Percentiles rank a stretch among this genome's conserved stretches.
phyloP scores from a whole-genome alignment of 441 rosid species.

The Bruguiera hainesii region DNA sequence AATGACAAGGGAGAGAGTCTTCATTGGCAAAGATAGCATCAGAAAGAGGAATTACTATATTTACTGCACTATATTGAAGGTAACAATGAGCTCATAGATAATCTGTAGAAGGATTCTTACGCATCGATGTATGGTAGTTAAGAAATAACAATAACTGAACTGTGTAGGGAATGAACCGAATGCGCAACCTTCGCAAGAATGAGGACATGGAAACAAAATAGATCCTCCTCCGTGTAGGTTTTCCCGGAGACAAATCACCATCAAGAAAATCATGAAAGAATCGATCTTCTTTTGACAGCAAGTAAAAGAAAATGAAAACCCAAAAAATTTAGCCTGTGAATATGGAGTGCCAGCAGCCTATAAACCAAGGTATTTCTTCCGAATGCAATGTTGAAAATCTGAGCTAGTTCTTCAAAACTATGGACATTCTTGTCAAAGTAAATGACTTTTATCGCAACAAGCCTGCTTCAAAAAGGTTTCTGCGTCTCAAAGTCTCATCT shows the following conservation, averaged over 20 bases:
- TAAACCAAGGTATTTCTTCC: slow-evolving; percentile 21
- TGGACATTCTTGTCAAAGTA: slow-evolving; percentile 24
- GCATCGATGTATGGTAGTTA: too few species aligned
- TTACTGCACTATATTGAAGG: too few species aligned
- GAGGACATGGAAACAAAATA: neutral
- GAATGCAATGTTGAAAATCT: slow-evolving; percentile 17
- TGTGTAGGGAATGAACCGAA: slow-evolving; percentile 19
- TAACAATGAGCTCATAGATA: too few species aligned
- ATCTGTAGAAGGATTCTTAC: too few species aligned
- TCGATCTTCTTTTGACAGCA: slow-evolving; percentile 7
- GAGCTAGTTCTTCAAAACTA: slow-evolving; percentile 26
- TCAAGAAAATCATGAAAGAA: slow-evolving; percentile 12
- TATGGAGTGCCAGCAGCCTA: slow-evolving; percentile 16
- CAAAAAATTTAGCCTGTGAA: slow-evolving; percentile 29
- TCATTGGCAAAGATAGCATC: too few species aligned
- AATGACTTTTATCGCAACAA: slow-evolving; percentile 48
- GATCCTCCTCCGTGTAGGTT: neutral
- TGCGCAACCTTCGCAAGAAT: slow-evolving; percentile 1
- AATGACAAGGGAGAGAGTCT: too few species aligned
- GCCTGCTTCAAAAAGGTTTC: slow-evolving; percentile 94
- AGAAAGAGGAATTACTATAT: too few species aligned
- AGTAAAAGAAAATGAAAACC: slow-evolving; percentile 11
- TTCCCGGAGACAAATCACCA: neutral
- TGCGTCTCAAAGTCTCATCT: slow-evolving; percentile 87
- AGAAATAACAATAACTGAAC: neutral